These are phyloP conservation scores for Dissophora ornata DNA, from an alignment of 192 early-diverging fungal species.

Conservation along the genomic window DNA sequence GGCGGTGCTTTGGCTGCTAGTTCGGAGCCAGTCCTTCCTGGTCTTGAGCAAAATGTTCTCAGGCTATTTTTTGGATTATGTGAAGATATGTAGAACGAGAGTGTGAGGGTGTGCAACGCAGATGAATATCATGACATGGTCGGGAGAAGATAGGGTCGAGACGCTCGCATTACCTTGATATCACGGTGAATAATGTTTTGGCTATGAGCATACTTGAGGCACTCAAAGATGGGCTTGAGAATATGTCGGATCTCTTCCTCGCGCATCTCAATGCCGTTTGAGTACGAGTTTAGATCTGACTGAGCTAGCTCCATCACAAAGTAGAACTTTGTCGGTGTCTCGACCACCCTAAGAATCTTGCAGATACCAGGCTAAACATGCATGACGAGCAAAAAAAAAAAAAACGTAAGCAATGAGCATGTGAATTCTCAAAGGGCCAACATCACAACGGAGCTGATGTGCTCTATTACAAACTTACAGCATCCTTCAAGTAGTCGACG, in stretches of 20 bases:
- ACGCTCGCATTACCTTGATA: slow-evolving; percentile 37
- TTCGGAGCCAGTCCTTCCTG: slow-evolving; percentile 34
- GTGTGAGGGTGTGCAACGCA: not conserved
- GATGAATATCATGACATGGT: not conserved
- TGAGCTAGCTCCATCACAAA: slow-evolving; percentile 54
- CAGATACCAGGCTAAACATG: slow-evolving; percentile 42
- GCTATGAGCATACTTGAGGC: slow-evolving; percentile 49
- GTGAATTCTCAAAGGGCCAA: too few relatives aligned
- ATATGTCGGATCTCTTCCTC: slow-evolving; percentile 53
- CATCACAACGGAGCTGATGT: too few relatives aligned
- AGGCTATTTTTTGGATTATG: too few relatives aligned
- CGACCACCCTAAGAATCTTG: slow-evolving; percentile 45
- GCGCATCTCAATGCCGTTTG: slow-evolving; percentile 51
- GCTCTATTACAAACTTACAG: too few relatives aligned
- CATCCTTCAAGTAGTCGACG: slow-evolving; percentile 49
- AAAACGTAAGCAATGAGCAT: too few relatives aligned
- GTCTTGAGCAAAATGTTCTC: slow-evolving; percentile 45
- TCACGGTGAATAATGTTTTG: slow-evolving; percentile 49
- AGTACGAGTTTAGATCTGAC: slow-evolving; percentile 52
- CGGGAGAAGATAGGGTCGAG: not conserved
- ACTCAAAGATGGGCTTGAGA: slow-evolving; percentile 50
- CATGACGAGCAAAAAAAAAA: not conserved
- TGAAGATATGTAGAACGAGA: too few relatives aligned
- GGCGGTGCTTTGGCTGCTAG: not conserved
- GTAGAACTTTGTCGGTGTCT: slow-evolving; percentile 49